Percentiles rank a stretch among this genome's conserved stretches.
Evolutionary conservation across 2,329 filamentous ascomycete species (phyloP).

Genomic region (Neophaeococcomyces aloes): DNA sequence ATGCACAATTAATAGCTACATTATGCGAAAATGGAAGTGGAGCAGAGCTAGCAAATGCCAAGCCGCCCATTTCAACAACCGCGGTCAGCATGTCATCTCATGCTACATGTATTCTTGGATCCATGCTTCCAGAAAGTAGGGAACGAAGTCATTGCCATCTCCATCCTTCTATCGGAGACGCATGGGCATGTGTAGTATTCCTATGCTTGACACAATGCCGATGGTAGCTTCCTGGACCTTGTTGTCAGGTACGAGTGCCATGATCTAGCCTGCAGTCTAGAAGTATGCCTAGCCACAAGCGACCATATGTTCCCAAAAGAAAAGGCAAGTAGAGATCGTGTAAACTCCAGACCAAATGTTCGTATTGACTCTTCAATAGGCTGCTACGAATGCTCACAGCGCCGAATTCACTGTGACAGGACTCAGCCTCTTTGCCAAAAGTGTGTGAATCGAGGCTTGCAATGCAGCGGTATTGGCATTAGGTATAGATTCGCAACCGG

Average conservation of each 20-base stretch:
- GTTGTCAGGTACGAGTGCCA: neutral
- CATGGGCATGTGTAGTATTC: no score
- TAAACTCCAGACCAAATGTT: neutral
- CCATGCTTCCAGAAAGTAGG: no score
- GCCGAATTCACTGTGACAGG: slow-evolving; percentile 29
- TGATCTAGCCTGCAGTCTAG: neutral
- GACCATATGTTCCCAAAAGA: neutral
- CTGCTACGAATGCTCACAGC: slow-evolving; percentile 29
- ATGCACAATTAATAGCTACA: no score
- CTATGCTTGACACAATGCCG: neutral
- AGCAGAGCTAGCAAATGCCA: no score
- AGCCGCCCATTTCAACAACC: no score
- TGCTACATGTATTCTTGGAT: no score
- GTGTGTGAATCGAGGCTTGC: slow-evolving; percentile 25
- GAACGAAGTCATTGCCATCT: no score
- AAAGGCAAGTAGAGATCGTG: neutral
- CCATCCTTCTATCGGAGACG: no score
- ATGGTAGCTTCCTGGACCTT: neutral
- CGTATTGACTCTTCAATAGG: slow-evolving; percentile 19
- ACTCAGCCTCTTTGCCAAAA: slow-evolving; percentile 26
- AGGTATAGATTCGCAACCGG: slow-evolving; percentile 24
- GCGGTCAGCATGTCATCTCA: no score
- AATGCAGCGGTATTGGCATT: slow-evolving; percentile 25
- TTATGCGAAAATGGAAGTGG: no score
- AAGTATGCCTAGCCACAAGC: neutral